Evolutionary conservation across 306 rosid genomes (phyloP).

Genomic region (Quercus berberidifolia): DNA sequence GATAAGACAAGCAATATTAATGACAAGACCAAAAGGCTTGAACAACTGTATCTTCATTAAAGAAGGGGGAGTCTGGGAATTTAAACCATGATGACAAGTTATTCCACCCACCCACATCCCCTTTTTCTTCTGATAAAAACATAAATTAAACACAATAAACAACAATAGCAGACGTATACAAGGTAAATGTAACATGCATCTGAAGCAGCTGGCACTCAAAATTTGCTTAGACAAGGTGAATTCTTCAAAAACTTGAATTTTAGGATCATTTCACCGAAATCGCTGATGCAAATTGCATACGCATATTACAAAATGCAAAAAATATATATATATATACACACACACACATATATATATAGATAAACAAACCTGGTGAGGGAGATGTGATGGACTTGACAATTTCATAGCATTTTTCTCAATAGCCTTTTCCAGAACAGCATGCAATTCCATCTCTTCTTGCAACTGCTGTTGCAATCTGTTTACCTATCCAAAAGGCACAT

Average conservation of each 20-base stretch:
- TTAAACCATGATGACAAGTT: background rate
- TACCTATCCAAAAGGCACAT: slow-evolving; percentile 34
- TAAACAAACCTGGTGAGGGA: slow-evolving; percentile 53
- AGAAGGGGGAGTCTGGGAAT: too few relatives aligned
- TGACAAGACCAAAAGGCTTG: too few relatives aligned
- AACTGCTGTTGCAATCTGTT: slow-evolving; percentile 45
- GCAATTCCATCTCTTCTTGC: slow-evolving; percentile 59
- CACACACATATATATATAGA: background rate
- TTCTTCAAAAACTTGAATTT: background rate
- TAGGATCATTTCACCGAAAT: background rate
- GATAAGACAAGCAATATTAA: too few relatives aligned
- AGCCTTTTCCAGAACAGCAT: slow-evolving; percentile 47
- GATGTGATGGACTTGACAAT: slow-evolving; percentile 32
- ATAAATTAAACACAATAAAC: background rate
- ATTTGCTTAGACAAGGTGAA: background rate
- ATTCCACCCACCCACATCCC: background rate
- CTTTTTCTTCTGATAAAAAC: background rate
- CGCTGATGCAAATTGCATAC: background rate
- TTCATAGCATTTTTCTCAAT: slow-evolving; percentile 34
- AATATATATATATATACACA: background rate
- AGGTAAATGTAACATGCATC: background rate
- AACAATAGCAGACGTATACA: background rate
- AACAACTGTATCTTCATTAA: too few relatives aligned
- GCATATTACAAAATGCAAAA: background rate
- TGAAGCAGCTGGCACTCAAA: background rate